Percentiles rank a stretch among this genome's conserved stretches.
phyloP scores from a whole-genome alignment of 495 filamentous ascomycete species.

The Astrothelium subdiscretum region DNA sequence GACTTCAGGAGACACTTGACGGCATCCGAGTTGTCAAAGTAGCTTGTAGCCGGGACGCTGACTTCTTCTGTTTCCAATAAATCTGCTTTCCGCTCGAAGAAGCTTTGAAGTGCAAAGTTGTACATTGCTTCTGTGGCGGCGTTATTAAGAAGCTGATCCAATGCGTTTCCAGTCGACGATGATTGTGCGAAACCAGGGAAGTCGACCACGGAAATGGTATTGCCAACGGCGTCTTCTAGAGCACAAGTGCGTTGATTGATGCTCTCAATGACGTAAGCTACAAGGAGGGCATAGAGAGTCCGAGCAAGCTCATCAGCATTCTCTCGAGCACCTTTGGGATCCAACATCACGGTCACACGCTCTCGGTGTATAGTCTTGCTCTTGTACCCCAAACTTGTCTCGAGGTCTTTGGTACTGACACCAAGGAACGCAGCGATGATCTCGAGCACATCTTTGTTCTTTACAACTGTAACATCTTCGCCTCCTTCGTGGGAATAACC shows the following conservation, averaged over 20 bases:
- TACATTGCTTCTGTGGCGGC: constrained; percentile 84
- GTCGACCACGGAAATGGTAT: constrained; percentile 90
- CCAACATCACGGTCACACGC: constrained; percentile 93
- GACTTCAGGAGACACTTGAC: constrained; percentile 82
- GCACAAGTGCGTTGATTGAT: constrained; percentile 88
- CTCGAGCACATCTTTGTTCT: constrained; percentile 80
- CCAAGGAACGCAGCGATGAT: constrained; percentile 89
- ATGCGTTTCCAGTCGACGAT: constrained; percentile 64
- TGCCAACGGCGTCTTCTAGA: constrained; percentile 73
- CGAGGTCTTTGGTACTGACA: constrained; percentile 63
- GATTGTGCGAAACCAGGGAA: constrained; percentile 90
- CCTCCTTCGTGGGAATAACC: constrained; percentile 93
- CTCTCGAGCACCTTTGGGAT: constrained; percentile 74
- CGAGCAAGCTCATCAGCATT: constrained; percentile 91
- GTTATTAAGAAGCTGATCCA: constrained; percentile 93
- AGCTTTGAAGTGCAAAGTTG: constrained; percentile 85
- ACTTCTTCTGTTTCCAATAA: constrained; percentile 89
- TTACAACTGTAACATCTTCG: constrained; percentile 71
- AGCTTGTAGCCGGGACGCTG: constrained; percentile 75
- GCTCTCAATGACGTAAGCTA: constrained; percentile 82
- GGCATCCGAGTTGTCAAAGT: constrained; percentile 93
- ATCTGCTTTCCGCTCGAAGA: constrained; percentile 88
- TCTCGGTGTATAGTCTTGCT: constrained; percentile 91
- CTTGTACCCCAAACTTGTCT: constrained; percentile 83
- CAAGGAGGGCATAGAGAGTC: constrained; percentile 89